Evolutionary conservation across 371 early-diverging fungal species (phyloP), one percentile per base, ranked within the genome.

Genomic region (Rhizopus delemar): DNA sequence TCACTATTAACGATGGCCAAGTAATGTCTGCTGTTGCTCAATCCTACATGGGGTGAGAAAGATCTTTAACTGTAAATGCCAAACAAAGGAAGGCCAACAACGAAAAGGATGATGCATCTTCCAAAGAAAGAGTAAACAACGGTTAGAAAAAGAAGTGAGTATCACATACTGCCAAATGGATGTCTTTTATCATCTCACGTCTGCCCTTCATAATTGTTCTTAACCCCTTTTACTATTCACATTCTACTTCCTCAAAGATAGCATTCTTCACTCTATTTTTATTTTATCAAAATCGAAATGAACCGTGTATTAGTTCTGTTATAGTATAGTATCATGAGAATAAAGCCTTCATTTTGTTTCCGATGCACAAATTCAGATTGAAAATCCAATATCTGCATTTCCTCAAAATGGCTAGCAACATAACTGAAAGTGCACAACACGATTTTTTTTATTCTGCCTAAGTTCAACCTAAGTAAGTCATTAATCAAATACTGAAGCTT

Each of bases 1-100:
- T n/a, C n/a, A n/a, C n/a, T 13, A 60, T 77, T 16, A 83, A 87
- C 33, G 77, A 88, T 52, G 83, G 82, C 5, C 61, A 76, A 43
- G 48, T 61, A 5, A 66, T 89, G 29, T 92, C 92, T 59, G 83
- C 88, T 4, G 84, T 92, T 22, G 78, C 77, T 32, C 48, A 48
- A 48, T 48, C 11, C 29, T 29, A 48, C 29, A 48, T 48, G 48
- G 48, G 15, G 7, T 48, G 48, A 48, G 48, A 48, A 48, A 48
- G 48, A 11, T 48, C 8, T 48, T 12, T 48, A 48, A 48, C 48
- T 48, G 48, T 11, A 48, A 48, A 29, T 48, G 48, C 29, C 4
- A 5, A 48, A 48, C 48, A 48, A 48, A 48, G 28, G 29, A 48
- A 48, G 48, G 48, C 48, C 48, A 48, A 48, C 48, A 48, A 29